These are phyloP conservation scores for Hortiboletus flavorubellus DNA, from an alignment of 768 basidiomycete genomes.

Conservation along the genomic window DNA sequence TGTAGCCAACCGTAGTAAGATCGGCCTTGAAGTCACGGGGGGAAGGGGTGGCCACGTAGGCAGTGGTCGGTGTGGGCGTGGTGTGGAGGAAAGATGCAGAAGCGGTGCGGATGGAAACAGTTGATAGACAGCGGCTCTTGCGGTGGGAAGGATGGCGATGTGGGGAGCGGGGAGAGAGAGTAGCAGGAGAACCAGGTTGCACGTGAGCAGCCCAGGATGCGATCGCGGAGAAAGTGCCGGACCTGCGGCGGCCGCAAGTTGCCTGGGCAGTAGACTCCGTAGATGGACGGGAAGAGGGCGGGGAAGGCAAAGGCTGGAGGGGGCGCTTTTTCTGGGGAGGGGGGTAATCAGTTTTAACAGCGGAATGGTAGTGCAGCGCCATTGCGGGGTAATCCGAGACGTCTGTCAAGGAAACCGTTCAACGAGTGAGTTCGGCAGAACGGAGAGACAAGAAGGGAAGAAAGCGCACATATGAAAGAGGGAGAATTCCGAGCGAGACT, in stretches of 20 bases:
- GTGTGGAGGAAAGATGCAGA: slow-evolving; percentile 50
- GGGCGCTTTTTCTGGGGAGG: slow-evolving; percentile 37
- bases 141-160: slow-evolving; percentile 34
- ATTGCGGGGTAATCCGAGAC: slow-evolving; percentile 12
- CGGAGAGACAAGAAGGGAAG: not conserved
- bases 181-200: slow-evolving; percentile 63
- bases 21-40: slow-evolving; percentile 48
- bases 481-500: slow-evolving; percentile 12
- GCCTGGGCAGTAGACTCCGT: slow-evolving; percentile 6
- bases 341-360: slow-evolving; percentile 33
- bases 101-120: slow-evolving; percentile 36
- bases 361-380: slow-evolving; percentile 1
- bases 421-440: not conserved
- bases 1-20: slow-evolving; percentile 61
- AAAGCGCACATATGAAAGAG: not conserved
- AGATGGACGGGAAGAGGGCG: not conserved
- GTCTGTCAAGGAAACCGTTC: not conserved
- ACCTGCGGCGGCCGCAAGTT: slow-evolving; percentile 31
- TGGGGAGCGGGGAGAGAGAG: slow-evolving; percentile 40
- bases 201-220: slow-evolving; percentile 62
- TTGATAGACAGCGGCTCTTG: slow-evolving; percentile 31
- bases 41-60: slow-evolving; percentile 37
- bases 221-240: slow-evolving; percentile 49
- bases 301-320: slow-evolving; percentile 28
- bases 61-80: slow-evolving; percentile 39